Percentiles rank a stretch among this genome's conserved stretches.
Conservation (phyloP, 371 early-diverging fungal genomes). For the Mycotypha africana region DNA sequence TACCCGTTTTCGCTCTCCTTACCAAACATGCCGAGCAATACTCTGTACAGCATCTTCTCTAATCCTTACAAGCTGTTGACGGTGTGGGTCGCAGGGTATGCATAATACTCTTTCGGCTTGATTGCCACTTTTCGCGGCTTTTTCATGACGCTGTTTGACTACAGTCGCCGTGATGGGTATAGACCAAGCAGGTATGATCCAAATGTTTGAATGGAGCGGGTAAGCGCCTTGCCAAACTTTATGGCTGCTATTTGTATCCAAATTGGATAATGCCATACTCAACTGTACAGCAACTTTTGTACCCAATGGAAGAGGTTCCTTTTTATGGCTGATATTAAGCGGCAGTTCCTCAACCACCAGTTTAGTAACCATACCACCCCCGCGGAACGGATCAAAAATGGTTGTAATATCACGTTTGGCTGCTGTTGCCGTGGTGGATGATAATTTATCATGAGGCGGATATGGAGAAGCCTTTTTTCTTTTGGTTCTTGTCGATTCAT, state of each 20-base stretch:
- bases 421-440: neutral
- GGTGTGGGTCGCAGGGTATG: too few relatives aligned
- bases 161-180: slow-evolving; percentile 11
- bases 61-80: slow-evolving; percentile 7
- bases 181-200: slow-evolving; percentile 40
- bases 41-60: slow-evolving; percentile 36
- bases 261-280: slow-evolving; percentile 3
- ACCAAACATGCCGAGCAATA: slow-evolving; percentile 45
- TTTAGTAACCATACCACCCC: slow-evolving; percentile 25
- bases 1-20: neutral
- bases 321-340: too few relatives aligned
- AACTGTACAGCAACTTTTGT: slow-evolving; percentile 6
- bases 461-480: slow-evolving; percentile 5
- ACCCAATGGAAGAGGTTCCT: slow-evolving; percentile 5
- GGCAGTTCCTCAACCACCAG: slow-evolving; percentile 16
- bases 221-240: slow-evolving; percentile 18
- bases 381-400: slow-evolving; percentile 24
- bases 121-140: slow-evolving; percentile 15
- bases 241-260: slow-evolving; percentile 7
- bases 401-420: slow-evolving; percentile 9
- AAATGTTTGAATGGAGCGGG: slow-evolving; percentile 11
- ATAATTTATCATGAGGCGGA: neutral
- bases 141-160: slow-evolving; percentile 6
- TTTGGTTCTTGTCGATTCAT: slow-evolving; percentile 5
- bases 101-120: slow-evolving; percentile 19